Conservation (phyloP, 2,329 filamentous ascomycete genomes). For the Aspergillus cejpii region DNA sequence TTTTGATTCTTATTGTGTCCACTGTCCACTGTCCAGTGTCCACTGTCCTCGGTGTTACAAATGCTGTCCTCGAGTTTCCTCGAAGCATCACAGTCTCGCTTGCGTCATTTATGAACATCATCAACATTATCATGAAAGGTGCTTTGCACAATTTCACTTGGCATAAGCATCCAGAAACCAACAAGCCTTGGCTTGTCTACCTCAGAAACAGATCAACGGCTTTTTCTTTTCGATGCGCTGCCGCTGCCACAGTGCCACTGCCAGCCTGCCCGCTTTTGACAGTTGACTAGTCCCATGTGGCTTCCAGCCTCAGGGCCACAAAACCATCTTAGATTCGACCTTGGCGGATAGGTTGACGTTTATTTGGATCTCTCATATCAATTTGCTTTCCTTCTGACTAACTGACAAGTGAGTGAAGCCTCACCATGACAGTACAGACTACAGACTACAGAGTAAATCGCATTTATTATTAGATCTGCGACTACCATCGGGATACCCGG, state of each 20-base stretch:
- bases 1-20: background rate
- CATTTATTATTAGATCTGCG: too few relatives aligned
- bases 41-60: background rate
- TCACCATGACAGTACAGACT: too few relatives aligned
- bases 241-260: too few relatives aligned
- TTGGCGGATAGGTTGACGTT: background rate
- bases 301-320: background rate
- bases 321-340: background rate
- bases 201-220: background rate
- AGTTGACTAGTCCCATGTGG: background rate
- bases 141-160: background rate
- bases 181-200: background rate
- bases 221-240: background rate
- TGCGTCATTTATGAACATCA: background rate
- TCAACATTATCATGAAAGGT: background rate
- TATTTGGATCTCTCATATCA: background rate
- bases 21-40: background rate
- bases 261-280: too few relatives aligned
- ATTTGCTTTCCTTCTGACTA: background rate
- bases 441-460: too few relatives aligned
- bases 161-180: background rate
- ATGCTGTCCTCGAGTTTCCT: background rate
- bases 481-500: too few relatives aligned
- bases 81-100: background rate
- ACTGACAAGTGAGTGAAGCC: too few relatives aligned